Evolutionary conservation across 148 eudicot species (phyloP).

Genomic region (Silene latifolia): DNA sequence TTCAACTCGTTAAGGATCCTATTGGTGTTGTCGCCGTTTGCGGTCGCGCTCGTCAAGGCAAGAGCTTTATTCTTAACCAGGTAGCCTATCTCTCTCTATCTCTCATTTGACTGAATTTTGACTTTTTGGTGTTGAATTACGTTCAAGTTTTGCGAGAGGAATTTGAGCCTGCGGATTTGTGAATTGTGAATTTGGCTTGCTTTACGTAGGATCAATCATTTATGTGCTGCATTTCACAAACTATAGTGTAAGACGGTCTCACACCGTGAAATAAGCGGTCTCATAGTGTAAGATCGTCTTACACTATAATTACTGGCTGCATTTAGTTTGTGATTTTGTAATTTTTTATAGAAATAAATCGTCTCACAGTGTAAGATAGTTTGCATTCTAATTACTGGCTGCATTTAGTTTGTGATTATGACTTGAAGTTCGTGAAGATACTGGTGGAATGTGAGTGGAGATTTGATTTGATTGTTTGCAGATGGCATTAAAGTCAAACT

Average conservation of each 20-base stretch:
- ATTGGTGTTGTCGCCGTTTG: conserved; percentile 91
- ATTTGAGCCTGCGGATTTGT: background rate
- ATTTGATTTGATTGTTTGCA: background rate
- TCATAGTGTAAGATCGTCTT: too few species aligned
- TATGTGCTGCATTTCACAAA: too few species aligned
- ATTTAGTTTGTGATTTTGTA: too few species aligned
- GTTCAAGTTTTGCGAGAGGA: background rate
- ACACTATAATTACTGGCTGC: too few species aligned
- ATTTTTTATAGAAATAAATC: too few species aligned
- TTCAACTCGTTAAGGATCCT: conserved; percentile 83
- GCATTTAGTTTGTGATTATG: background rate
- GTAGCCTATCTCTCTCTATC: conserved; percentile 25
- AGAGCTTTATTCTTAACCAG: conserved; percentile 87
- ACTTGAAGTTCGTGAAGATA: background rate
- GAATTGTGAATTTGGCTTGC: background rate
- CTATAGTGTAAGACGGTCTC: too few species aligned
- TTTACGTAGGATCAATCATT: too few species aligned
- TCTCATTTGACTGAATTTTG: background rate
- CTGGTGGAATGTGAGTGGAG: background rate
- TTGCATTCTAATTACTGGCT: too few species aligned
- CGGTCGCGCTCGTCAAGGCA: conserved; percentile 97
- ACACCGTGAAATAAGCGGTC: too few species aligned
- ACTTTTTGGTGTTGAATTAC: background rate
- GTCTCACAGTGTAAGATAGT: too few species aligned
- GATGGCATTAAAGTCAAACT: background rate